Conservation (phyloP, 345 rosid genomes). For the Lepidium didymum region DNA sequence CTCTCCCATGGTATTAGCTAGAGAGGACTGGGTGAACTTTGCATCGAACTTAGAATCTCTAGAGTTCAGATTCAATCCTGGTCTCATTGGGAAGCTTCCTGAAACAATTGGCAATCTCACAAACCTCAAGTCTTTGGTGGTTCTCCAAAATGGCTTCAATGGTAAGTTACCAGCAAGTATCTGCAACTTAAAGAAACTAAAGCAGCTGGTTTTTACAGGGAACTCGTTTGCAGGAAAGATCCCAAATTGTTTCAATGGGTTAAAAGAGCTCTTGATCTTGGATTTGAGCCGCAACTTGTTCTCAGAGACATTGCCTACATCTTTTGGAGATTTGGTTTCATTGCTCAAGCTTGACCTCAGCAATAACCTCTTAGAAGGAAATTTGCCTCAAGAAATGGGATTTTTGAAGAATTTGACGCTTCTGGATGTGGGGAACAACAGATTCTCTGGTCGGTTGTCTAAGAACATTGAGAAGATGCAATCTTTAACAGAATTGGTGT, state of each 20-base stretch:
- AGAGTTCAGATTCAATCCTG: constrained; percentile 69
- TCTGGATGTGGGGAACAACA: constrained; percentile 69
- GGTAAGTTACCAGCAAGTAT: constrained; percentile 47
- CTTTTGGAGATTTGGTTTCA: constrained; percentile 52
- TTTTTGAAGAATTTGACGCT: constrained; percentile 59
- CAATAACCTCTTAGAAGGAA: constrained; percentile 52
- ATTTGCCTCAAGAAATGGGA: constrained; percentile 40
- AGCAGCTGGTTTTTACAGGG: constrained; percentile 46
- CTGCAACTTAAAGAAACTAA: constrained; percentile 36
- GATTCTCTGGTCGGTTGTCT: constrained; percentile 60
- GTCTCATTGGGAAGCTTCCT: constrained; percentile 50
- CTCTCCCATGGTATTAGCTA: constrained; percentile 36
- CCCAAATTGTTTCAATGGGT: constrained; percentile 45
- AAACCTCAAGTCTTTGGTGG: constrained; percentile 63
- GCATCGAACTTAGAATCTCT: constrained; percentile 47
- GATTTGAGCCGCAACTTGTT: constrained; percentile 71
- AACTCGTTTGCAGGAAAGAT: constrained; percentile 50
- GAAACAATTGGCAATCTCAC: constrained; percentile 39
- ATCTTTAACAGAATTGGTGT: constrained; percentile 56
- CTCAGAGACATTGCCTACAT: constrained; percentile 52
- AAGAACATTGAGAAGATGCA: constrained; percentile 41
- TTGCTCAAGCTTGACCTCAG: constrained; percentile 82
- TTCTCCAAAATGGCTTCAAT: constrained; percentile 57
- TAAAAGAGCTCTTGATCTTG: constrained; percentile 52
- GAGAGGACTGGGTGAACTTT: constrained; percentile 45